Evolutionary conservation across 352 stramenopile genomes (phyloP).

Genomic region (Chrysophaeum taylorii): DNA sequence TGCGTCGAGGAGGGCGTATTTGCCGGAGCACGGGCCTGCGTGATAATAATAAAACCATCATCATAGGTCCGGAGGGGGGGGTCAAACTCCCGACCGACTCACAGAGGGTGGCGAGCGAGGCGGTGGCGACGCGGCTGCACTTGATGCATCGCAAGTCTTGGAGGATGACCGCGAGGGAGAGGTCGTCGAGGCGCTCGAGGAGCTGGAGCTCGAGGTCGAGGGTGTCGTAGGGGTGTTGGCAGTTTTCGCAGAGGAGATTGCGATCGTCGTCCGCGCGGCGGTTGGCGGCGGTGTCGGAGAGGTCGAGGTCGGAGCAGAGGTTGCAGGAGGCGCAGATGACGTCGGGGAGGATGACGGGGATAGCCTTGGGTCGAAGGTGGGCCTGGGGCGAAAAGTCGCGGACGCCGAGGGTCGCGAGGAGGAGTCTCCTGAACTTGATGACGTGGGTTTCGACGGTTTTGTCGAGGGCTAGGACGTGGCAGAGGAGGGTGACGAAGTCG

Average conservation of each 20-base stretch:
- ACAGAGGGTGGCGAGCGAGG: slow-evolving; percentile 24
- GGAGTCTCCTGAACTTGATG: slow-evolving; percentile 70
- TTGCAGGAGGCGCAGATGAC: slow-evolving; percentile 92
- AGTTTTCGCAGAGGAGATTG: slow-evolving; percentile 66
- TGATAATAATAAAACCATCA: no score
- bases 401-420: slow-evolving; percentile 69
- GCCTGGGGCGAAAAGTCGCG: slow-evolving; percentile 67
- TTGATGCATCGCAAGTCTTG: slow-evolving; percentile 65
- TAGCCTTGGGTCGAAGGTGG: slow-evolving; percentile 81
- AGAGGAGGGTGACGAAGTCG: slow-evolving; percentile 93
- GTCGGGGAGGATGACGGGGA: slow-evolving; percentile 86
- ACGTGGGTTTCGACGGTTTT: slow-evolving; percentile 72
- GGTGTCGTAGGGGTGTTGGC: slow-evolving; percentile 74
- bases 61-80: no score
- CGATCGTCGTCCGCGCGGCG: slow-evolving; percentile 26
- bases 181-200: slow-evolving; percentile 70
- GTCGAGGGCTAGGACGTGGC: slow-evolving; percentile 81
- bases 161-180: slow-evolving; percentile 77
- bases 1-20: no score
- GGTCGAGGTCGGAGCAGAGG: slow-evolving; percentile 84
- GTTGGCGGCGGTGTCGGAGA: slow-evolving; percentile 78
- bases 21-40: no score
- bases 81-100: no score
- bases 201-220: slow-evolving; percentile 73
- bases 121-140: slow-evolving; percentile 42